Evolutionary conservation across 331 rosid genomes (phyloP).

Genomic region (Malus hybrid): DNA sequence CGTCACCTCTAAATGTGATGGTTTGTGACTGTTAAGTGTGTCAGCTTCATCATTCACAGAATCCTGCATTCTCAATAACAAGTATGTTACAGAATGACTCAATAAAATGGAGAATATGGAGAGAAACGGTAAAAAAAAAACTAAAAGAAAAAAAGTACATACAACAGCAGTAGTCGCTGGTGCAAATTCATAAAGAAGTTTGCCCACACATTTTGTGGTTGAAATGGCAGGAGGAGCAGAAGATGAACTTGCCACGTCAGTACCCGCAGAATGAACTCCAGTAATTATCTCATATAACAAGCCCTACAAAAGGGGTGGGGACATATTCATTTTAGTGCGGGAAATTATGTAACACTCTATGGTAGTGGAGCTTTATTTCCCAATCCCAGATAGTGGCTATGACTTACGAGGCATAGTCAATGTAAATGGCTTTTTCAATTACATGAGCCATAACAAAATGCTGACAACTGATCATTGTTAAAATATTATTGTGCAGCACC

Average conservation of each 20-base stretch:
- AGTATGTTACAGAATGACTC: constrained; percentile 3
- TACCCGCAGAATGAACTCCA: constrained; percentile 53
- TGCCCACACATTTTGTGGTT: constrained; percentile 50
- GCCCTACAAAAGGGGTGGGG: constrained; percentile 35
- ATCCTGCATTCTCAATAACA: constrained; percentile 40
- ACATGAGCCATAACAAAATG: neutral
- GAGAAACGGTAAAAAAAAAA: neutral
- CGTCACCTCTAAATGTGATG: constrained; percentile 58
- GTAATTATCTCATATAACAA: constrained; percentile 77
- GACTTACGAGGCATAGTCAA: neutral
- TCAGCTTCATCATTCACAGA: constrained; percentile 34
- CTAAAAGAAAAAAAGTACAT: constrained; percentile 4
- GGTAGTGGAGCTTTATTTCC: neutral
- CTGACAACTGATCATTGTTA: neutral
- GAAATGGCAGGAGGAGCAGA: constrained; percentile 65
- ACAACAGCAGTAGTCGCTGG: constrained; percentile 44
- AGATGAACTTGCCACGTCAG: constrained; percentile 80
- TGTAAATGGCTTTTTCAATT: neutral
- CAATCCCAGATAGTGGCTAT: neutral
- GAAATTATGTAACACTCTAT: neutral
- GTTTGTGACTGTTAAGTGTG: constrained; percentile 34
- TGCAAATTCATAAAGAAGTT: constrained; percentile 67
- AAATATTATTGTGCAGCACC: neutral
- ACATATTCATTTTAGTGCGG: neutral
- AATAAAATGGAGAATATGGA: constrained; percentile 4